phyloP scores from a whole-genome alignment of 78 protist genomes.

The Isochrysis galbana region DNA sequence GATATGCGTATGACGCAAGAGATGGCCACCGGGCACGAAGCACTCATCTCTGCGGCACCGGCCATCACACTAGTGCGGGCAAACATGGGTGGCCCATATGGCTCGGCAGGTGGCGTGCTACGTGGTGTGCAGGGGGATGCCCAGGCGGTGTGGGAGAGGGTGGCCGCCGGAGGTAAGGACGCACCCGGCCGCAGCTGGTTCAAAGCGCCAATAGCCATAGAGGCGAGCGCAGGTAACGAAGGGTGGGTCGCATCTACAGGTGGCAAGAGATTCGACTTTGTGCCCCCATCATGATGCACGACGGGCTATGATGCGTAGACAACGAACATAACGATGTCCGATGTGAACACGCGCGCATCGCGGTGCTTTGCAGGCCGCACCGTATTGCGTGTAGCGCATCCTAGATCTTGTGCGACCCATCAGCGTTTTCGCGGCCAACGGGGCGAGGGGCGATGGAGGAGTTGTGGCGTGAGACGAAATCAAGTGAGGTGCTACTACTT shows the following conservation, averaged over 20 bases:
- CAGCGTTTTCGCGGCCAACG: too few relatives aligned
- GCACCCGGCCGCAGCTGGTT: background rate
- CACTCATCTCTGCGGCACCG: background rate
- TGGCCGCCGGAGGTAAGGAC: background rate
- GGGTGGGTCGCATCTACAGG: background rate
- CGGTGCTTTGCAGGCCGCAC: too few relatives aligned
- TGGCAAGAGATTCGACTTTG: background rate
- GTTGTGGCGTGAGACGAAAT: too few relatives aligned
- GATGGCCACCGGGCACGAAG: background rate
- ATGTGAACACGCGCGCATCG: too few relatives aligned
- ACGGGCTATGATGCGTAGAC: background rate
- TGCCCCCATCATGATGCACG: background rate
- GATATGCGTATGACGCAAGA: slow-evolving; percentile 20
- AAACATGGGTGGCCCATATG: slow-evolving; percentile 36
- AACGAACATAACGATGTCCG: background rate
- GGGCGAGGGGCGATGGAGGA: too few relatives aligned
- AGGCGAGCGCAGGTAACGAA: background rate
- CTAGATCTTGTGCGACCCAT: too few relatives aligned
- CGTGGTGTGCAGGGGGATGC: background rate
- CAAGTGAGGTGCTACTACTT: too few relatives aligned
- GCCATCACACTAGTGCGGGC: background rate
- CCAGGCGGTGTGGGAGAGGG: background rate
- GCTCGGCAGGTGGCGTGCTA: background rate
- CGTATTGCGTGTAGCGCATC: too few relatives aligned
- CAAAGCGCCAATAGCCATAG: background rate